Base-by-base conservation (phyloP, 805 yeast species). In the Spathaspora gorwiae region DNA sequence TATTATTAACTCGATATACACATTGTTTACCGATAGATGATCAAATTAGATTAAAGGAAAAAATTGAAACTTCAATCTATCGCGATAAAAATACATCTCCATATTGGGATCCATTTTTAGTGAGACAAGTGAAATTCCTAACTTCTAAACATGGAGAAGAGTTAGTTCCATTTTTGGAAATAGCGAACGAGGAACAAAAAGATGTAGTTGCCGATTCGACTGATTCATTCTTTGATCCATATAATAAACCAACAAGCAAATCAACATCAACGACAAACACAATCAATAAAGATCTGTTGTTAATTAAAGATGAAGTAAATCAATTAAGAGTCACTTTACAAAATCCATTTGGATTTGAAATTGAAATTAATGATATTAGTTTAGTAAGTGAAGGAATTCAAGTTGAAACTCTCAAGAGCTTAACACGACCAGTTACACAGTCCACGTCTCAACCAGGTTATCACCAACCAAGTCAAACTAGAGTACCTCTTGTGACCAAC, bases 261-360 rank as follows among this genome's bases (percentile, higher is more conserved):
- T 13, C 12, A 44, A 3, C 24, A 19, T 19, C 24, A 19, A 3
- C 24, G 5, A 19, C 24, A 19, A 19, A 19, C 24, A 19, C 24
- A 19, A 52, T 81, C 6, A 81, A 82, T 13, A 78, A 78, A 51
- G 86, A 81, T 31, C 50, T 52, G 27, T 47, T 70, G 3, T 48
- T 69, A 9, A 62, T 72, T 19, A 59, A 58, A 30, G 64, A 65
- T 42, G 96, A 89, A 43, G 68, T 76, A 5, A 76, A 79, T 10
- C 84, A 80, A 46, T 67, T 86, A 13, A 59, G 68, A 6, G 65
- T 87, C 1, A 65, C 70, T 3, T 55, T 90, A 7, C 90, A 85
- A 56, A 92, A 92, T 59, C 96, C 96, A 7, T 88, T 80, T 64
- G 77, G 78, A 6, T 88, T 87, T 61, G 88, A 84, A 36, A 66